Base-by-base conservation (phyloP, 805 yeast genomes). In the Ogataea thermomethanolica region DNA sequence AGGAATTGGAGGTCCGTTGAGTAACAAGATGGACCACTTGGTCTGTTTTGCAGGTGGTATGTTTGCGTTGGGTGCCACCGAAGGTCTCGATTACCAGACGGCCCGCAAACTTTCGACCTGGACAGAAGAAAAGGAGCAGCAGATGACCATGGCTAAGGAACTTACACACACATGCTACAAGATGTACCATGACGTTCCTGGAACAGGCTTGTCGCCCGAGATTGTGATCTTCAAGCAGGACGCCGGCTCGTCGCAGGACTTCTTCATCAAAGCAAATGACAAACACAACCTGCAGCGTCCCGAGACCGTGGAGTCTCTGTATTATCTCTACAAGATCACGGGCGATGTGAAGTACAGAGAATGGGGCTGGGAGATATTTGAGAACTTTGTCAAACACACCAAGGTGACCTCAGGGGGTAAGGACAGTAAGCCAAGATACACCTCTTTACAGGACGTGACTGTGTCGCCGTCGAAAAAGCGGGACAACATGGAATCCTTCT, bases 1-100 rank as follows among this genome's bases (percentile, higher is more conserved):
- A 22, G 96, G 96, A 8, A 52, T 86, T n/a, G 64, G 61, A 6
- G 80, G 83, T 0, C 64, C 68, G 3, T 60, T 82, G 11, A 75
- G 82, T 11, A 66, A 79, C 12, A 88, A 87, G 57, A 86, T 90
- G 95, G 96, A 90, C 58, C 96, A 90, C 63, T 67, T 87, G 44
- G 96, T 88, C 20, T 90, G 97, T 61, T 89, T 88, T 62, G 77
- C 85, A 56, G 95, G 96, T 41, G 96, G 96, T 0, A 71, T 85
- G 46, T 73, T 90, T 45, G 93, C 95, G 1, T 65, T 88, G 38
- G 96, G 96, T 21, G 95, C 96, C 11, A 90, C 96, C 2, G 77
- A 74, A 33, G 97, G 97, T 8, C 57, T 67, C 22, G 64, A 81
- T 1, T 54, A 76, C 17, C 62, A 61, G 8, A 73, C 70, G 10